phyloP scores from a whole-genome alignment of 306 rosid species.

The Quercus suber region DNA sequence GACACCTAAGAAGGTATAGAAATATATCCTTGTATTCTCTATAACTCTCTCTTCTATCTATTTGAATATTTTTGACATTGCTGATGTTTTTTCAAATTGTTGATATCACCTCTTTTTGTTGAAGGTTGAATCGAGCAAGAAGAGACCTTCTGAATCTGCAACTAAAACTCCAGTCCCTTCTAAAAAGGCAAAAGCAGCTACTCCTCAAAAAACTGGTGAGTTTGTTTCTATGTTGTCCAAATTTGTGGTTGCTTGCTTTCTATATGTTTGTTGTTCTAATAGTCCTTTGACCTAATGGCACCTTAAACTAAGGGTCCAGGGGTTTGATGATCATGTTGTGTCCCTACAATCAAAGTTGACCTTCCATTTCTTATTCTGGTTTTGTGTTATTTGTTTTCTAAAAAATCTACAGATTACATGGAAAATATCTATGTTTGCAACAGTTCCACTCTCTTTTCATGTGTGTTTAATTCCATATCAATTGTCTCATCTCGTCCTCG shows the following conservation, averaged over 20 bases:
- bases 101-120: not conserved
- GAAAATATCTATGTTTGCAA: too few species aligned
- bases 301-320: too few species aligned
- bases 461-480: too few species aligned
- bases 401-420: too few species aligned
- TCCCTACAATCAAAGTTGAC: too few species aligned
- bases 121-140: slow-evolving; percentile 53
- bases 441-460: too few species aligned
- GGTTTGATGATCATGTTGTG: too few species aligned
- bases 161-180: slow-evolving; percentile 57
- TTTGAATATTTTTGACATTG: too few species aligned
- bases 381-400: too few species aligned
- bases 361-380: too few species aligned
- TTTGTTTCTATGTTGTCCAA: not conserved
- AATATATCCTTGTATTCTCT: not conserved
- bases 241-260: not conserved
- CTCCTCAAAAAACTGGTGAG: slow-evolving; percentile 80
- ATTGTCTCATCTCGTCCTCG: too few species aligned
- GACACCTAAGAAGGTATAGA: slow-evolving; percentile 63
- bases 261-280: not conserved
- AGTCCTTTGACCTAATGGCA: too few species aligned
- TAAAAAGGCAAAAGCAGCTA: slow-evolving; percentile 62
- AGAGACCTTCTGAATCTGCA: slow-evolving; percentile 64
- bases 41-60: not conserved
- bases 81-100: not conserved